Percentiles rank a stretch among this genome's conserved stretches.
These are phyloP conservation scores for Sordariomycetes sp. DNA, from an alignment of 2,329 filamentous ascomycete genomes.

Conservation along the genomic window DNA sequence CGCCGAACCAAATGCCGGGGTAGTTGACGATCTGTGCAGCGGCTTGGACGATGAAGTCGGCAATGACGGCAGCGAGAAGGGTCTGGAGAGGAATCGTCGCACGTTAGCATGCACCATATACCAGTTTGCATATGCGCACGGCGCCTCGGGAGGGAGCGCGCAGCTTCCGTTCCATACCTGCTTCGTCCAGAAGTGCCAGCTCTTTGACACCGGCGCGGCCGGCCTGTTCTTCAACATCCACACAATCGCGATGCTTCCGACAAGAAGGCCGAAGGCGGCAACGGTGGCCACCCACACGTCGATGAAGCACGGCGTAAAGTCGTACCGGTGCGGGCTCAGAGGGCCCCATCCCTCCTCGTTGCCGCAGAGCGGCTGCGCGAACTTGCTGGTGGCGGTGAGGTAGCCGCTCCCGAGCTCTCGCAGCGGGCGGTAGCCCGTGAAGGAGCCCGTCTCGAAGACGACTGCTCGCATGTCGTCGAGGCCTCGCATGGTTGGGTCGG, in stretches of 20 bases:
- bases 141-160: neutral
- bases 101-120: neutral
- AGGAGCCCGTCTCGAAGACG: slow-evolving; percentile 40
- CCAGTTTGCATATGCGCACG: neutral
- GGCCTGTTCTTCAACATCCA: slow-evolving; percentile 61
- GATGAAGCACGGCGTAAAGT: slow-evolving; percentile 95
- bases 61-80: slow-evolving; percentile 55
- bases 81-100: slow-evolving; percentile 15
- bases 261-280: slow-evolving; percentile 64
- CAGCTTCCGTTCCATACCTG: slow-evolving; percentile 44
- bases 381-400: slow-evolving; percentile 34
- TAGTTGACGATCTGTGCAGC: slow-evolving; percentile 62
- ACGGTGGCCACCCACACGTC: slow-evolving; percentile 78
- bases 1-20: slow-evolving; percentile 56
- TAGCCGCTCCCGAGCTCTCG: slow-evolving; percentile 43
- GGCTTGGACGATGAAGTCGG: slow-evolving; percentile 58
- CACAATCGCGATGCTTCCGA: slow-evolving; percentile 67
- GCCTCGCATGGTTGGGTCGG: neutral
- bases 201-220: slow-evolving; percentile 55
- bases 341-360: slow-evolving; percentile 94
- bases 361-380: slow-evolving; percentile 65
- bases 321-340: slow-evolving; percentile 72
- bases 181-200: slow-evolving; percentile 90
- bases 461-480: slow-evolving; percentile 7
- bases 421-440: slow-evolving; percentile 41